These are phyloP conservation scores for Penicillium polonicum DNA, from an alignment of 2,329 filamentous ascomycete species.

Conservation along the genomic window DNA sequence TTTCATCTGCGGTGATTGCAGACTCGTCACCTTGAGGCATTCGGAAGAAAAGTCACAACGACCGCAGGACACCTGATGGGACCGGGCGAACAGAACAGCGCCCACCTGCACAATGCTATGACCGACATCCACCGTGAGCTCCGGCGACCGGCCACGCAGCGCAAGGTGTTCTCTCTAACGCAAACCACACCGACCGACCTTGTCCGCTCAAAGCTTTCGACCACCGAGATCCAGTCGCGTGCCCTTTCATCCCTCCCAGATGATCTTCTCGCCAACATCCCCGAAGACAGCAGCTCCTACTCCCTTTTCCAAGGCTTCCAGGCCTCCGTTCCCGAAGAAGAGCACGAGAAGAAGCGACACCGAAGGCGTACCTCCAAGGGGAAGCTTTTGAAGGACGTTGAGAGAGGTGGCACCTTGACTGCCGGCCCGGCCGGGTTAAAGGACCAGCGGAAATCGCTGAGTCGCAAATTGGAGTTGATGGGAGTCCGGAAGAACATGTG, in stretches of 20 bases:
- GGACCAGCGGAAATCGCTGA: constrained; percentile 74
- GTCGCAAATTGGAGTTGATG: constrained; percentile 87
- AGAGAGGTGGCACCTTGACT: constrained; percentile 57
- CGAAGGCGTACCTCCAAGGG: constrained; percentile 69
- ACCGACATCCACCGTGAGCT: constrained; percentile 86
- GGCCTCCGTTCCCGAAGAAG: constrained; percentile 75
- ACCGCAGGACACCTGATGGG: constrained; percentile 89
- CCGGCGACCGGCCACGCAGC: constrained; percentile 77
- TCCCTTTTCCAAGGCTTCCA: constrained; percentile 97
- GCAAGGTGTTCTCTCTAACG: constrained; percentile 86
- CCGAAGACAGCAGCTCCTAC: constrained; percentile 80
- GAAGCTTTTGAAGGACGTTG: constrained; percentile 64
- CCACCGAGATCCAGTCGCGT: constrained; percentile 88
- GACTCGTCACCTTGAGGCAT: constrained; percentile 86
- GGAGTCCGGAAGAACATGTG: constrained; percentile 95
- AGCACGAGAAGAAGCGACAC: constrained; percentile 63
- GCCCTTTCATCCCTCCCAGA: constrained; percentile 86
- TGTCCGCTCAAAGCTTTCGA: constrained; percentile 86
- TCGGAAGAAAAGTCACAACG: constrained; percentile 89
- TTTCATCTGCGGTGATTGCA: constrained; percentile 39
- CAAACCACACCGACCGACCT: constrained; percentile 91
- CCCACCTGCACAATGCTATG: constrained; percentile 83
- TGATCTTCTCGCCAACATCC: constrained; percentile 84
- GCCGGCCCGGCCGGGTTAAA: constrained; percentile 71
- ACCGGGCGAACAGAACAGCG: constrained; percentile 55